Percentiles rank a stretch among this genome's conserved stretches.
These are phyloP conservation scores for Crotalaria pallida DNA, from an alignment of 306 rosid genomes.

Conservation along the genomic window DNA sequence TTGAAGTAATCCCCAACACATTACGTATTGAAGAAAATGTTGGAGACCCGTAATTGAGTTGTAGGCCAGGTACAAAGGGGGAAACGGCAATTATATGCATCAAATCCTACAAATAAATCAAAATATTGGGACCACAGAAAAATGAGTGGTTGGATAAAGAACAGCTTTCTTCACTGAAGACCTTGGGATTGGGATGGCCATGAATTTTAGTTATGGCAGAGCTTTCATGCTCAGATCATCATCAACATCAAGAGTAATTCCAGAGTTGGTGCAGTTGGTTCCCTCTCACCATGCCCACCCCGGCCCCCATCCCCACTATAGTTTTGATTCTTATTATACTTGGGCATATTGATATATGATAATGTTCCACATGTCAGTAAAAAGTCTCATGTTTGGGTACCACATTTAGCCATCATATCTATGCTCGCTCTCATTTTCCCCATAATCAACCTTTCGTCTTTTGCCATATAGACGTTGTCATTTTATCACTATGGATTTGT, in stretches of 20 bases:
- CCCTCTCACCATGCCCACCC: neutral
- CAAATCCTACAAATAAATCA: neutral
- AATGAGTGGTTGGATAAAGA: neutral
- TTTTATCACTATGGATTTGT: neutral
- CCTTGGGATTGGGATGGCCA: constrained; percentile 2
- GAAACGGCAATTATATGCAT: neutral
- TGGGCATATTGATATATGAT: constrained; percentile 7
- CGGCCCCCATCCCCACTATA: constrained; percentile 19
- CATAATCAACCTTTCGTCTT: neutral
- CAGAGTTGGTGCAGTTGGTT: neutral
- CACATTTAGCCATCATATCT: neutral
- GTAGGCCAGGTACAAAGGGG: neutral
- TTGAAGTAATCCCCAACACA: no score
- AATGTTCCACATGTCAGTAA: constrained; percentile 17
- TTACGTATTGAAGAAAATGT: neutral
- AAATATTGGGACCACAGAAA: constrained; percentile 7
- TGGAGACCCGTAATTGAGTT: neutral
- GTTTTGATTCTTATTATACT: neutral
- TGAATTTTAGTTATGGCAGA: neutral
- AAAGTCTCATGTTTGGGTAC: constrained; percentile 10
- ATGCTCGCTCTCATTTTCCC: neutral
- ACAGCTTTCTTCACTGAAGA: constrained; percentile 5
- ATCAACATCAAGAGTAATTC: neutral
- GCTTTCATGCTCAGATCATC: neutral
- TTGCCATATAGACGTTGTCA: neutral